These are phyloP conservation scores for Amanita jacksonii DNA, from an alignment of 768 basidiomycete species.

Conservation along the genomic window DNA sequence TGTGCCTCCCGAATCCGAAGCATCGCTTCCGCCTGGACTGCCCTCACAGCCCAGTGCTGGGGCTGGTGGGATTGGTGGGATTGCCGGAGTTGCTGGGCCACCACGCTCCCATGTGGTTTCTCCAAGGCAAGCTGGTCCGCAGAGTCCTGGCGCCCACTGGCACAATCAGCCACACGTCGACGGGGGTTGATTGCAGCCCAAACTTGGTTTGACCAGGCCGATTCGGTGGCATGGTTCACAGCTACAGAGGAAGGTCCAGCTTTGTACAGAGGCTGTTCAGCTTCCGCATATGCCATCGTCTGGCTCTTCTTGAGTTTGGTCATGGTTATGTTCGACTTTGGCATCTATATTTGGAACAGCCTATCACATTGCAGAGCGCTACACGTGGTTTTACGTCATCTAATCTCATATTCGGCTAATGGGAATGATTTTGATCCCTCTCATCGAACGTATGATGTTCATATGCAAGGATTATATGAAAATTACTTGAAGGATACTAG, in stretches of 20 bases:
- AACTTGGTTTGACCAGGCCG: too few species aligned
- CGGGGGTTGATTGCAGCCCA: too few species aligned
- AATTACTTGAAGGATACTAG: not conserved
- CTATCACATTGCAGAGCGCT: slow-evolving; percentile 37
- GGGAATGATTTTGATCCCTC: slow-evolving; percentile 11
- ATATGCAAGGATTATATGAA: slow-evolving; percentile 19
- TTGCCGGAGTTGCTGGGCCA: not conserved
- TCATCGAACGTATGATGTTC: slow-evolving; percentile 17
- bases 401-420: slow-evolving; percentile 53
- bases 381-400: slow-evolving; percentile 58
- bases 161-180: too few species aligned
- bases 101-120: not conserved
- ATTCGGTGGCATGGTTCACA: too few species aligned
- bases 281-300: slow-evolving; percentile 6
- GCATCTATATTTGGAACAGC: not conserved
- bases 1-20: slow-evolving; percentile 40
- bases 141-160: too few species aligned
- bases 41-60: slow-evolving; percentile 62
- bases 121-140: too few species aligned
- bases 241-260: too few species aligned
- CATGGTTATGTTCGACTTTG: not conserved
- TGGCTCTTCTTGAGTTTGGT: slow-evolving; percentile 7
- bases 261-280: not conserved
- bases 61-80: slow-evolving; percentile 19
- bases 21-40: slow-evolving; percentile 54